Evolutionary conservation across 306 rosid species (phyloP).

Genomic region (Begonia peltatifolia): DNA sequence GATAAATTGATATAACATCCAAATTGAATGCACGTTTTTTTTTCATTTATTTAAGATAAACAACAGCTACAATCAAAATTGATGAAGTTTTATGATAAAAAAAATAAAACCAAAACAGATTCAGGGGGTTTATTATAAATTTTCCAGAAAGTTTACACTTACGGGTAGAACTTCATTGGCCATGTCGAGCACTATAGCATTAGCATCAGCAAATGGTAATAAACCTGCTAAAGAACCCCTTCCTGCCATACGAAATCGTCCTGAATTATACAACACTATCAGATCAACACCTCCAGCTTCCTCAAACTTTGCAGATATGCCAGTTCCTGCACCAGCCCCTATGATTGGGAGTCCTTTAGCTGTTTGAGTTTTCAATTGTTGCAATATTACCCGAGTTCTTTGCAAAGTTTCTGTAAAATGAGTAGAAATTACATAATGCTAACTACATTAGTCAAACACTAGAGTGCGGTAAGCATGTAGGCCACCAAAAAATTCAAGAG

Average conservation of each 20-base stretch:
- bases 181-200: constrained; percentile 86
- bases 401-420: constrained; percentile 52
- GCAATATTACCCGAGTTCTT: constrained; percentile 50
- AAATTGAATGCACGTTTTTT: too few relatives aligned
- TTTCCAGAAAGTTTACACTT: constrained; percentile 13
- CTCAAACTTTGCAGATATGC: constrained; percentile 95
- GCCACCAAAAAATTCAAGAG: too few relatives aligned
- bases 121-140: too few relatives aligned
- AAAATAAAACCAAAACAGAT: too few relatives aligned
- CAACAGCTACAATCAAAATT: too few relatives aligned
- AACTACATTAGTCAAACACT: too few relatives aligned
- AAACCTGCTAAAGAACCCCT: constrained; percentile 92
- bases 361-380: constrained; percentile 59
- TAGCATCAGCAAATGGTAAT: constrained; percentile 88
- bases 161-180: constrained; percentile 92
- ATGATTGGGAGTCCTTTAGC: constrained; percentile 52
- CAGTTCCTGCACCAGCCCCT: constrained; percentile 95
- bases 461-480: too few relatives aligned
- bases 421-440: too few relatives aligned
- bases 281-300: constrained; percentile 93
- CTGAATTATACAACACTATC: constrained; percentile 80
- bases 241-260: constrained; percentile 95
- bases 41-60: too few relatives aligned
- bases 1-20: too few relatives aligned
- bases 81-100: too few relatives aligned